Evolutionary conservation across 2,329 filamentous ascomycete genomes (phyloP), one percentile per base, ranked within the genome.

Genomic region (Monilinia fructigena): DNA sequence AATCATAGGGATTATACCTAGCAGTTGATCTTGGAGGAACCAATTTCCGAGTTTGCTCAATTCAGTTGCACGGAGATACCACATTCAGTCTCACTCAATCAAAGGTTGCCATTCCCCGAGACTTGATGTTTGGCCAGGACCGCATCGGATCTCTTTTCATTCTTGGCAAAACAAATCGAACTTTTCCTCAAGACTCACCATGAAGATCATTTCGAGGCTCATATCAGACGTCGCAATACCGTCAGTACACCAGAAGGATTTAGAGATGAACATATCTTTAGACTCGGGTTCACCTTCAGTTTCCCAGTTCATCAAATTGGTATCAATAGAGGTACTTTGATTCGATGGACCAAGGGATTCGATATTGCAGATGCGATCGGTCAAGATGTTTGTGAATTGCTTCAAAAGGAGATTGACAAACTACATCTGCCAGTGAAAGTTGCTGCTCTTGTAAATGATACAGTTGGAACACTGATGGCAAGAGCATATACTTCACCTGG

Each of bases 311-410:
- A 96, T 77, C 95, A 99, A 78, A 83, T 91, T 67, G 93, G 92
- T 50, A 97, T 99, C 77, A 98, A 98, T 83, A 94, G 93, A 80
- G 95, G 95, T 68, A 90, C 89, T 66, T 83, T 99, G 65, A 95
- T 97, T 79, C 88, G 95, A 73, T 99, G 95, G 95, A 99, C 95
- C 67, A 99, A 99, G 82, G 95, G 95, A 63, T 99, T 97, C 77
- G 92, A 98, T 76, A 98, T 99, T 72, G 85, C 88, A n/a, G 95
- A 98, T 76, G 91, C 93, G 1, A 79, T 99, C 67, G 95, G 94
- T 73, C 90, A 97, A 79, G 95, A 99, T 77, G 93, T 99, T 42
- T 99, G 95, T 78, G 89, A 87, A 53, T 81, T 99, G 69, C 84
- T 99, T 47, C 95, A 99, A 79, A 81, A 82, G 26, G 95, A 97